A percentile compares a stretch with the other conserved stretches of the same genome.
phyloP scores from a whole-genome alignment of 768 basidiomycete species.

The Pleurotus sapidus region DNA sequence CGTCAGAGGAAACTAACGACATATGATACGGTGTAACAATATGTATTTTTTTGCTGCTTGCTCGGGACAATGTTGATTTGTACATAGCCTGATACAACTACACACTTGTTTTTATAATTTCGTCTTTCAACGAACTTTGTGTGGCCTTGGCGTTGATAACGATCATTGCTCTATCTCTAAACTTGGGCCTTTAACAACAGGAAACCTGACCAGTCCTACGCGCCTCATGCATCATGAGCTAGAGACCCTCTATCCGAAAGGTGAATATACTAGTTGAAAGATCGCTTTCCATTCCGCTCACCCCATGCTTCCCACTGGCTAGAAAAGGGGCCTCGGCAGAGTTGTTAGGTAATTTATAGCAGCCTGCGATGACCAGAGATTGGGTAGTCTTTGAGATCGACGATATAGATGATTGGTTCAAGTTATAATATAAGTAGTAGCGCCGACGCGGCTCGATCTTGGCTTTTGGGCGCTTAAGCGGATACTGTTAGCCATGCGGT shows the following conservation, averaged over 20 bases:
- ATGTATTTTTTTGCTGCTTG: not conserved
- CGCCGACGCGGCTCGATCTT: no score
- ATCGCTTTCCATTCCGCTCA: constrained; percentile 68
- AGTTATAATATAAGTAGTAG: no score
- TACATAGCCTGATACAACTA: constrained; percentile 1
- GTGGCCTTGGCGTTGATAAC: not conserved
- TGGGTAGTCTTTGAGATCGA: constrained; percentile 32
- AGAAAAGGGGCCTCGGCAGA: constrained; percentile 58
- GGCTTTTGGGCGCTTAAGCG: no score
- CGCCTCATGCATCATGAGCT: constrained; percentile 62
- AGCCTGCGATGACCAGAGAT: constrained; percentile 60
- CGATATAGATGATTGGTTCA: no score
- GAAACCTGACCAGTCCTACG: constrained; percentile 79
- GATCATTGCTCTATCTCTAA: constrained; percentile 11
- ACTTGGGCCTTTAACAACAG: constrained; percentile 54
- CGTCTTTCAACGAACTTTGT: not conserved
- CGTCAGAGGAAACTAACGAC: not conserved
- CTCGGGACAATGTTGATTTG: not conserved
- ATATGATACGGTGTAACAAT: not conserved
- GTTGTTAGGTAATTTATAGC: constrained; percentile 56
- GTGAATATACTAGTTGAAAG: constrained; percentile 68
- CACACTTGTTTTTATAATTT: not conserved
- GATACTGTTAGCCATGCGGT: no score
- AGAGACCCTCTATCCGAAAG: constrained; percentile 66
- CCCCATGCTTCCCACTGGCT: constrained; percentile 58